These are phyloP conservation scores for Coniochaeta sp. DNA, from an alignment of 2,329 filamentous ascomycete species.

Conservation along the genomic window DNA sequence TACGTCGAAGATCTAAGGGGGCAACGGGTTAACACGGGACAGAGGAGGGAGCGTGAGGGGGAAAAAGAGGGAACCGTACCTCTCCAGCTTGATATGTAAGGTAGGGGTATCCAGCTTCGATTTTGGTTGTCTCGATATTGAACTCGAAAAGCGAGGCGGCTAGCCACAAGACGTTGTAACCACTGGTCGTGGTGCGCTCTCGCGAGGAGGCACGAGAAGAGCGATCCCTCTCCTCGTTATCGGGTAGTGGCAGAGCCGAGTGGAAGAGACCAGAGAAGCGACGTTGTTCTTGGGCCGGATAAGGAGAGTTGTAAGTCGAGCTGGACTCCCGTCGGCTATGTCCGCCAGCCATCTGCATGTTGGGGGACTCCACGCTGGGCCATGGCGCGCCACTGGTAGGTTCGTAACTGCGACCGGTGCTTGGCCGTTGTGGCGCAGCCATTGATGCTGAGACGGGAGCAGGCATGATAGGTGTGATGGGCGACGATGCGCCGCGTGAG, in stretches of 20 bases:
- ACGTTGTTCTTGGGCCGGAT: constrained; percentile 34
- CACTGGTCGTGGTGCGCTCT: constrained; percentile 45
- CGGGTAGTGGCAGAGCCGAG: constrained; percentile 75
- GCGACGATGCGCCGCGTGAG: constrained; percentile 49
- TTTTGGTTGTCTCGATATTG: constrained; percentile 86
- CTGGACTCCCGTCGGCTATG: constrained; percentile 45
- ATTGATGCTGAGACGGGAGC: constrained; percentile 38
- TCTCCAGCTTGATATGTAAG: constrained; percentile 92
- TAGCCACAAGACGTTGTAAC: constrained; percentile 75
- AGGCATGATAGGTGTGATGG: constrained; percentile 46
- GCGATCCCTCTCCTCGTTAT: constrained; percentile 46
- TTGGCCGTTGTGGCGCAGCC: constrained; percentile 39
- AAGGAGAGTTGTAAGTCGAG: constrained; percentile 44
- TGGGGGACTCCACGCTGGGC: constrained; percentile 42
- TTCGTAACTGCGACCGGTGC: constrained; percentile 53
- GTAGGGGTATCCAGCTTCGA: constrained; percentile 92
- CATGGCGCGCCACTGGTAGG: constrained; percentile 32
- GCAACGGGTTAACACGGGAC: constrained; percentile 4
- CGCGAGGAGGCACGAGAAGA: constrained; percentile 53
- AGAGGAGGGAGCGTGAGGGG: neutral
- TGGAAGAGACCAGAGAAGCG: constrained; percentile 76
- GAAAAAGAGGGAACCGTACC: constrained; percentile 35
- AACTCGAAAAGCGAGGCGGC: constrained; percentile 95
- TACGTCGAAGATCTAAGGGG: constrained; percentile 68
- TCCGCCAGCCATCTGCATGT: constrained; percentile 19